Conservation (phyloP, 2,329 filamentous ascomycete genomes). For the Fusarium vanettenii region DNA sequence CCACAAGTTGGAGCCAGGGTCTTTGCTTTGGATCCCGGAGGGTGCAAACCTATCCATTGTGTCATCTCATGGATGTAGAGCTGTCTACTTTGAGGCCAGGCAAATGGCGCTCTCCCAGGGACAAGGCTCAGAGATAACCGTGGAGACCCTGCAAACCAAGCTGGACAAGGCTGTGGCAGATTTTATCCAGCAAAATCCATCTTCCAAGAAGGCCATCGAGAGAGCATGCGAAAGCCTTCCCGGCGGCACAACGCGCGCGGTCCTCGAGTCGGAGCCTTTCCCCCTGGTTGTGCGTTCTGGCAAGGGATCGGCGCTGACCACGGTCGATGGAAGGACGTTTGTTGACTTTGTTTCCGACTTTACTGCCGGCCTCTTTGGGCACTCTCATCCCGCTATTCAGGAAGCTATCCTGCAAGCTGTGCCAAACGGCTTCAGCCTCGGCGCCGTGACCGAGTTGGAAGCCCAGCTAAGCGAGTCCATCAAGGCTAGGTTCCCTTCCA, state of each 20-base stretch:
- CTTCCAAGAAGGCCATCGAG: neutral
- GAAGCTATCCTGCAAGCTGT: constrained; percentile 56
- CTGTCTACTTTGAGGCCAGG: neutral
- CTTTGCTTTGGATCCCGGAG: neutral
- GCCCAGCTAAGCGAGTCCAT: constrained; percentile 58
- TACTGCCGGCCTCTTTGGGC: constrained; percentile 70
- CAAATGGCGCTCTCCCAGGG: neutral
- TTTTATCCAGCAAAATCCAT: neutral
- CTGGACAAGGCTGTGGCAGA: neutral
- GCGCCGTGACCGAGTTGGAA: constrained; percentile 61
- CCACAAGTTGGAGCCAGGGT: neutral
- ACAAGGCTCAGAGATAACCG: neutral
- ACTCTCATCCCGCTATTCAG: constrained; percentile 64
- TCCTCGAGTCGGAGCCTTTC: neutral
- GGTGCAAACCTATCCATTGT: neutral
- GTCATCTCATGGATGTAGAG: neutral
- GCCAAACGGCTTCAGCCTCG: constrained; percentile 61
- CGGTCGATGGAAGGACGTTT: neutral
- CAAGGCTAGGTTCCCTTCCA: constrained; percentile 56
- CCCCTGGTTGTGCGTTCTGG: neutral
- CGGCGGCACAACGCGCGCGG: neutral
- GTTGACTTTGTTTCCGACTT: constrained; percentile 69
- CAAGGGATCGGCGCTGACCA: neutral
- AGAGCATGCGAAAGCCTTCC: neutral
- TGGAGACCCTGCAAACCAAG: neutral